Conservation (phyloP, 179 eudicot genomes). For the Corrigiola litoralis region DNA sequence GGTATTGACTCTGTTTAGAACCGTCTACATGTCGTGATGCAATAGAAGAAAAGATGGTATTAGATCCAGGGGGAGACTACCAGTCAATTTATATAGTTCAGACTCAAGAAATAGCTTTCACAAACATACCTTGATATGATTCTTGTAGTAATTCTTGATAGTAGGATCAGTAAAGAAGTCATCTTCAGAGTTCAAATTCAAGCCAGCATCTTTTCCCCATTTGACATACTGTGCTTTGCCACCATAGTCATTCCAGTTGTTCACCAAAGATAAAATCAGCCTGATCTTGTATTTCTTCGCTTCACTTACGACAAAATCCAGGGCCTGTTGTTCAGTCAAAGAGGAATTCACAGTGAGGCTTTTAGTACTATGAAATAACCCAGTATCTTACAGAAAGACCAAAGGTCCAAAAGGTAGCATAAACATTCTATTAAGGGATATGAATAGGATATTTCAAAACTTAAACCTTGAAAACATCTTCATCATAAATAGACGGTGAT, state of each 20-base stretch:
- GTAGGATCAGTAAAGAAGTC: constrained; percentile 76
- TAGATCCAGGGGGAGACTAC: background rate
- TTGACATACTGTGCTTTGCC: constrained; percentile 88
- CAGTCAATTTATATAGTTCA: background rate
- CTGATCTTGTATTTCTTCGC: constrained; percentile 77
- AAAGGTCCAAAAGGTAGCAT: background rate
- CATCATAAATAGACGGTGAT: constrained; percentile 79
- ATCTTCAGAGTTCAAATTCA: constrained; percentile 62
- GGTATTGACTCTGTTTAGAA: constrained; percentile 77
- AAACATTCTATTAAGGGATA: too few species aligned
- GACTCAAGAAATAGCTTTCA: background rate
- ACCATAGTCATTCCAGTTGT: constrained; percentile 86
- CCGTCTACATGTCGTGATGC: constrained; percentile 39
- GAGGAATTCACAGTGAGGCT: too few species aligned
- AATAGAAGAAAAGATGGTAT: background rate
- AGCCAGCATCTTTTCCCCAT: constrained; percentile 84
- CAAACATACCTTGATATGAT: constrained; percentile 65
- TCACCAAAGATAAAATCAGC: constrained; percentile 69
- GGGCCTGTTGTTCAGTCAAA: constrained; percentile 41
- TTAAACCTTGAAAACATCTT: constrained; percentile 79
- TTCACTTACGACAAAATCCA: constrained; percentile 90
- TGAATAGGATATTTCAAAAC: background rate
- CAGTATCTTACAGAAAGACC: background rate
- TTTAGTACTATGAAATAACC: too few species aligned
- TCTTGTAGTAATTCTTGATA: constrained; percentile 67